Percentiles rank a stretch among this genome's conserved stretches.
phyloP scores from a whole-genome alignment of 2,329 filamentous ascomycete genomes.

The Diaporthe ilicicola region DNA sequence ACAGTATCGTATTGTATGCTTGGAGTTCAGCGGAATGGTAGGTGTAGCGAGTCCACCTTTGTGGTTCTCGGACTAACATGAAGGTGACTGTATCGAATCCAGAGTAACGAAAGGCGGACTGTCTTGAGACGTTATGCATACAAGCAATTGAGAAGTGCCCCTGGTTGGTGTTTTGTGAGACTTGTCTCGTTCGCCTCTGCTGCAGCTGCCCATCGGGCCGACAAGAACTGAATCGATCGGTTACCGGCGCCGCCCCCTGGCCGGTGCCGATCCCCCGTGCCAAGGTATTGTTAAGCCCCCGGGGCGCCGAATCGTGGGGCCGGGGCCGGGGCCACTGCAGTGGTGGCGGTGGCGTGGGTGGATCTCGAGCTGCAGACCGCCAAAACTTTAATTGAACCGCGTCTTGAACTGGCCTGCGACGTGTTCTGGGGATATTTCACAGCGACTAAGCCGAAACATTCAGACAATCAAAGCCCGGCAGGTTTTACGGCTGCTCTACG shows the following conservation, averaged over 20 bases:
- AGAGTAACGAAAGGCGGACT: too few species aligned
- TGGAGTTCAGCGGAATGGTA: not conserved
- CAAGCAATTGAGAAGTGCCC: too few species aligned
- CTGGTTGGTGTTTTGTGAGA: too few species aligned
- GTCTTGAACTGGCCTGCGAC: slow-evolving; percentile 2
- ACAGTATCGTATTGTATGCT: not conserved
- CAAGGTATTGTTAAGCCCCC: too few species aligned
- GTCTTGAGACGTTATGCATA: too few species aligned
- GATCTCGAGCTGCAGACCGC: slow-evolving; percentile 6
- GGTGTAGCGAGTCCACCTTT: too few species aligned
- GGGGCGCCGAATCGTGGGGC: slow-evolving; percentile 10
- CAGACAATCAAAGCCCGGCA: too few species aligned
- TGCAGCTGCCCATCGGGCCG: not conserved
- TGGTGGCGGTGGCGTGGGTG: slow-evolving; percentile 7
- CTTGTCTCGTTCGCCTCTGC: too few species aligned
- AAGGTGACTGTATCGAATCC: too few species aligned
- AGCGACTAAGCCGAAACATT: too few species aligned
- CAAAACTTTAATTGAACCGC: slow-evolving; percentile 32
- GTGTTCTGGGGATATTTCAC: not conserved
- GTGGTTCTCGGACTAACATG: too few species aligned
- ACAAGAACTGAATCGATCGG: not conserved
- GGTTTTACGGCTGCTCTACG: not conserved
- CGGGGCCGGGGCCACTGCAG: not conserved
- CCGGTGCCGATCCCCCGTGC: slow-evolving; percentile 6
- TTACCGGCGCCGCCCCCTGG: not conserved